These are phyloP conservation scores for Torrubiellomyces zombiae DNA, from an alignment of 2,329 filamentous ascomycete species.

Conservation along the genomic window DNA sequence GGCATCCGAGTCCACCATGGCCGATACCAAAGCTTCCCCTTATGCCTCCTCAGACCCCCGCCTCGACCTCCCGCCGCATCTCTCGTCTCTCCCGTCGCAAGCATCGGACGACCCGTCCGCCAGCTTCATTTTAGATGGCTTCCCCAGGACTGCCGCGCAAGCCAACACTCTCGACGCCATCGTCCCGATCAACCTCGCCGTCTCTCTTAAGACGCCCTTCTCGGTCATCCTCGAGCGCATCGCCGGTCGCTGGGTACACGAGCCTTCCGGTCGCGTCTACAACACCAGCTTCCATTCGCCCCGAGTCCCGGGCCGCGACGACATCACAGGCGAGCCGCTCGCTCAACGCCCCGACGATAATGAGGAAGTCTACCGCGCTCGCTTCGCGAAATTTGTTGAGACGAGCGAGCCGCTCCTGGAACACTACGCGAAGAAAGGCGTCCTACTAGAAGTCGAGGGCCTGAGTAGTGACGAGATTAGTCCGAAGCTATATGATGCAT, in stretches of 20 bases:
- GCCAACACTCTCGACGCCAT: constrained; percentile 61
- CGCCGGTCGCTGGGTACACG: constrained; percentile 83
- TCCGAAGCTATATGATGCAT: constrained; percentile 71
- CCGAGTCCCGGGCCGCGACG: constrained; percentile 63
- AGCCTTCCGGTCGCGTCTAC: constrained; percentile 80
- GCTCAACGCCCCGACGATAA: constrained; percentile 74
- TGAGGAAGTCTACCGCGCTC: constrained; percentile 66
- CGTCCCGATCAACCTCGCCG: constrained; percentile 87
- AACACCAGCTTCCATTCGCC: constrained; percentile 89
- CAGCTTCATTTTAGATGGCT: constrained; percentile 91
- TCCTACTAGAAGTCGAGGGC: constrained; percentile 75
- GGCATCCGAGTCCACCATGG: constrained; percentile 22
- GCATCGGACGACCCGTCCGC: constrained; percentile 56
- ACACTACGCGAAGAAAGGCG: constrained; percentile 71
- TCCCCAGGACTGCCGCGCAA: constrained; percentile 75
- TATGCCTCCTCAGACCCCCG: constrained; percentile 8
- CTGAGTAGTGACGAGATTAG: constrained; percentile 89
- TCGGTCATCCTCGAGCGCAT: constrained; percentile 82
- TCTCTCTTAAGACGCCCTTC: constrained; percentile 72
- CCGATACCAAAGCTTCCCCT: constrained; percentile 15
- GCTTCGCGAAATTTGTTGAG: constrained; percentile 73
- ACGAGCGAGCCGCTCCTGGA: constrained; percentile 72
- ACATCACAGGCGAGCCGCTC: constrained; percentile 76
- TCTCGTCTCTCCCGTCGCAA: constrained; percentile 19
- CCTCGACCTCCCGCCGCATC: constrained; percentile 1